Percentiles rank a stretch among this genome's conserved stretches.
Evolutionary conservation across 192 early-diverging fungal genomes (phyloP).

Genomic region (Gonapodya sp.): DNA sequence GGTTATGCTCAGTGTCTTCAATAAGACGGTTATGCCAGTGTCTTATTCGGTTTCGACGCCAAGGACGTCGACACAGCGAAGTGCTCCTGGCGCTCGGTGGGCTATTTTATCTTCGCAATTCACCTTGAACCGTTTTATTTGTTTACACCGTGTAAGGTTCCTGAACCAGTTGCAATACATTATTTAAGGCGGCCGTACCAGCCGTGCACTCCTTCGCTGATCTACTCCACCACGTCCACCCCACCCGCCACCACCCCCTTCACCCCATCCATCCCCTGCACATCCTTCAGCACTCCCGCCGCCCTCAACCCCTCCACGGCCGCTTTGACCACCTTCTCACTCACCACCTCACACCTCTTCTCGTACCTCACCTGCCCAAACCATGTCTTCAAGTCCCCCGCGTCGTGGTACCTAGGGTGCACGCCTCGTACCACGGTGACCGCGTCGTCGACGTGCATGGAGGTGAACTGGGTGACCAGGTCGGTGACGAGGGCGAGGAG

Average conservation of each 20-base stretch:
- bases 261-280: neutral
- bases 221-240: no score
- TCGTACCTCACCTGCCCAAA: neutral
- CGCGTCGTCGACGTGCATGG: neutral
- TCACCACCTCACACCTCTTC: neutral
- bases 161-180: no score
- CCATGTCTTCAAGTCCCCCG: neutral
- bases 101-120: no score
- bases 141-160: no score
- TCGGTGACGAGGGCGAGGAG: slow-evolving; percentile 4
- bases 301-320: neutral
- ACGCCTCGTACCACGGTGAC: neutral
- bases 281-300: slow-evolving; percentile 9
- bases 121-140: no score
- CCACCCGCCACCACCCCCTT: neutral
- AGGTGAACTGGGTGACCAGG: neutral
- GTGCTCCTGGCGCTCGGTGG: no score
- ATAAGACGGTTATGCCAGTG: no score
- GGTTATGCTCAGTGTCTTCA: no score
- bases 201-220: no score
- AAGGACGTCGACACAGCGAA: no score
- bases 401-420: neutral
- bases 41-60: no score
- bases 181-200: no score
- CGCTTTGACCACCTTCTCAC: neutral